These are phyloP conservation scores for Phyllosticta citrichinensis DNA, from an alignment of 2,329 filamentous ascomycete species.

Conservation along the genomic window DNA sequence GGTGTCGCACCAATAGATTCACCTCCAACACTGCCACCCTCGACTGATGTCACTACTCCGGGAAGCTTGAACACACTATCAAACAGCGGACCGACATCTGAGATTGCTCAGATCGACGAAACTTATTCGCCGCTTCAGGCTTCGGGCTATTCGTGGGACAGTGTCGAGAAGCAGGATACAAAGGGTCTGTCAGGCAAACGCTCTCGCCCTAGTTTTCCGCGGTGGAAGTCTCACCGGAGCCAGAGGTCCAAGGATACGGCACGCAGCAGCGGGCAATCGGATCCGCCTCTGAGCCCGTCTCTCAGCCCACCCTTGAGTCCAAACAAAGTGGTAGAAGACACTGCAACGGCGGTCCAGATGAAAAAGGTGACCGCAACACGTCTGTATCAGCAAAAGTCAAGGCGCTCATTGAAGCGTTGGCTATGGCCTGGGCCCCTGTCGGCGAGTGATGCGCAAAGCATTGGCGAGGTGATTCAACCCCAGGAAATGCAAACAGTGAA, in stretches of 20 bases:
- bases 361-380: neutral
- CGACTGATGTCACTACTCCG: neutral
- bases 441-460: conserved; percentile 1
- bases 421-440: neutral
- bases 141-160: neutral
- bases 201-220: neutral
- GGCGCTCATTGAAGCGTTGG: conserved; percentile 1
- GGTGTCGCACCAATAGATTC: neutral
- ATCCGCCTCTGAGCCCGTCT: neutral
- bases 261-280: neutral
- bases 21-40: neutral
- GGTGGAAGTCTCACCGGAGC: conserved; percentile 1
- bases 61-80: neutral
- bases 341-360: neutral
- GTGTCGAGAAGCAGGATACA: neutral
- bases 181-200: neutral
- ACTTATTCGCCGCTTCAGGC: neutral
- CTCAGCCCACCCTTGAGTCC: neutral
- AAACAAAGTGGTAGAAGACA: neutral
- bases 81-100: neutral
- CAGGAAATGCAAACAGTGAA: neutral
- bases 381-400: neutral
- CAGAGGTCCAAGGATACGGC: neutral
- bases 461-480: neutral
- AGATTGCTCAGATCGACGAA: neutral